Base-by-base conservation (phyloP, 208 protist genomes). In the Strigomonas culicis region DNA sequence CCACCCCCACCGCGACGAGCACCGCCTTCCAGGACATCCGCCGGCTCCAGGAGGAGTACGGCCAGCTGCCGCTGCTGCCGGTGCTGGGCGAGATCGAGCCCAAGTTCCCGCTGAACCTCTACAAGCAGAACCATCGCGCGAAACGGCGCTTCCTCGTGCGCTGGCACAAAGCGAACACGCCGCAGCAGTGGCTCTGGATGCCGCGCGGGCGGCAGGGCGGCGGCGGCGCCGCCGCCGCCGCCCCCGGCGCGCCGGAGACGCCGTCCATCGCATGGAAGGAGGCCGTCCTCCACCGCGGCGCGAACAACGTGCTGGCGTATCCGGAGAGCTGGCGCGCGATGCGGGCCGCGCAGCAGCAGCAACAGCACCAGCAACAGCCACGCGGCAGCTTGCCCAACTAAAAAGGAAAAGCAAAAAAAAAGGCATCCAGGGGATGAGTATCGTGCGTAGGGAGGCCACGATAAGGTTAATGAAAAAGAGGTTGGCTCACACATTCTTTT, bases 121-220 rank as follows among this genome's bases (percentile, higher is more conserved):
- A 86, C 73, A 96, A 96, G 68, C 85, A 94, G 59, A 94, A 93
- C 67, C 90, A 96, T 68, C 68, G 77, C 24, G 90, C 90, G 13
- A 88, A 90, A 69, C 68, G 63, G 28, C 78, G 88, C 51, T 96
- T 96, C 66, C 68, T 94, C 8, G 63, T 88, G 39, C 84, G 90
- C 13, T 96, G 90, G 90, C 90, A 96, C 70, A 96, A 96, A 75
- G 90, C 90, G 13, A 96, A 96, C 65, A 88, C 76, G 25, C 90
- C 90, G 0, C 68, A 72, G 31, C 75, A 93, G 49, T 96, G 90
- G 90, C 68, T 93, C 66, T 95, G 90, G 86, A 79, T 92, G 78
- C 90, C 90, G 28, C 82, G 83, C 28, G 84, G 84, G 0, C 77
- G 81, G 1, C 68, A 75, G 1, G 74, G 86, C 6, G 58, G 68